These are phyloP conservation scores for Hygrocybe coccinea DNA, from an alignment of 768 basidiomycete genomes.

Conservation along the genomic window DNA sequence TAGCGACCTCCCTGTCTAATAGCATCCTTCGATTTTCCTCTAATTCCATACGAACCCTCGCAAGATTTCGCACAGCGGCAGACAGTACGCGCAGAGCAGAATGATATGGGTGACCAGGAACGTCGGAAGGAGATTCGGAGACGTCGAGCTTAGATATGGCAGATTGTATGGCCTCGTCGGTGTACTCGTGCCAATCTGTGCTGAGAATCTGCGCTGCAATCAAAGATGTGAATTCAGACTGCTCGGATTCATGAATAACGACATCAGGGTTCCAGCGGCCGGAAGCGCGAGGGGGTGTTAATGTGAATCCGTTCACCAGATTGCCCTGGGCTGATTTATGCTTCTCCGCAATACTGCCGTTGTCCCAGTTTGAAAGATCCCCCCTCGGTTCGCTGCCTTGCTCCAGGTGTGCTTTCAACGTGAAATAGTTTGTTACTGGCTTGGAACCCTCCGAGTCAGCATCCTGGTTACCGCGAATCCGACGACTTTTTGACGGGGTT, in stretches of 20 bases:
- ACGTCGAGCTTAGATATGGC: conserved; percentile 49
- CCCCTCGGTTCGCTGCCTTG: conserved; percentile 28
- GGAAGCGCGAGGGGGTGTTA: background rate
- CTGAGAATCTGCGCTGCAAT: conserved; percentile 50
- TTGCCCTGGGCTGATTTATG: conserved; percentile 16
- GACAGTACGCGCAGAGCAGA: conserved; percentile 66
- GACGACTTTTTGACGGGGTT: conserved; percentile 41
- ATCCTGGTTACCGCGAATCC: conserved; percentile 40
- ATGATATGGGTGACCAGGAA: conserved; percentile 55
- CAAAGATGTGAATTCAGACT: conserved; percentile 28
- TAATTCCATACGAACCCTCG: conserved; percentile 55
- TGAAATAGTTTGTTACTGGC: conserved; percentile 52
- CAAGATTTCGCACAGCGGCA: conserved; percentile 55
- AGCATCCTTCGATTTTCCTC: conserved; percentile 53
- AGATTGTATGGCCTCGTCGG: conserved; percentile 67
- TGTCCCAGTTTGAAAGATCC: conserved; percentile 50
- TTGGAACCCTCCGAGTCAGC: conserved; percentile 17
- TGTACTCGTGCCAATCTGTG: conserved; percentile 73
- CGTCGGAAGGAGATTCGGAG: conserved; percentile 45
- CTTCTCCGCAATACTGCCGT: conserved; percentile 36
- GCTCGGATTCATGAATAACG: conserved; percentile 33
- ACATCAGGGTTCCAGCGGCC: conserved; percentile 27
- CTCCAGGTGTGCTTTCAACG: conserved; percentile 59
- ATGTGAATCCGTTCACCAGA: conserved; percentile 12
- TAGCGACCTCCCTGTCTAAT: conserved; percentile 55